Base-by-base conservation (phyloP, 352 stramenopile species). In the Phytopythium oedochilum region DNA sequence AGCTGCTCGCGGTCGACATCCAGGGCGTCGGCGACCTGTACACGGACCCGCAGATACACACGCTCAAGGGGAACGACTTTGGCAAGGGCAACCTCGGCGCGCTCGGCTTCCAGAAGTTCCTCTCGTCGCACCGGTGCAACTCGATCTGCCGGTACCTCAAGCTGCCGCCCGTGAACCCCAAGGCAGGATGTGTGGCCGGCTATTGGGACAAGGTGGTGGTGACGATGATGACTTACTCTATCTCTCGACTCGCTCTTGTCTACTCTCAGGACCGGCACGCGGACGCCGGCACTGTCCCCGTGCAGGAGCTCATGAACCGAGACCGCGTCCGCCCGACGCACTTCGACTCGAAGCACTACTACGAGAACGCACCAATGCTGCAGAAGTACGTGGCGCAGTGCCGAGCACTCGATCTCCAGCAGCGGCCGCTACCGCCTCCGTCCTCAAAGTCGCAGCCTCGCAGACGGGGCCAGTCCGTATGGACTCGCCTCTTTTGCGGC, bases 31-130 rank as follows among this genome's bases (percentile, higher is more conserved):
- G 83, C 5, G 92, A 98, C 74, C 75, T 97, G 9, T 98, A 96
- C 68, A 98, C 94, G n/a, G 94, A 98, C 66, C 94, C 94, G 11
- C 94, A 98, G 68, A 94, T 98, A 11, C 81, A 97, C 32, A 95
- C 85, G 1, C 67, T 70, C n/a, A 65, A 70, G 7, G 79, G 78
- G 17, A 87, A 89, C 42, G 79, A 92, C 39, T 94, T 94, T 64
- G 83, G 83, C 43, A 94, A 94, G 47, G 83, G 83, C 5, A 94
- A 94, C 43, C 56, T 94, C 26, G 60, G 78, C 6, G 36, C 84
- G 1, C 75, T 74, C 25, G 83, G 83, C 17, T 88, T 94, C 60
- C 68, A 86, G 39, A 72, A 75, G 28, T 94, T 94, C 35, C 49
- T 92, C 40, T 75, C 53, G 5, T 89, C 82, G 0, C 85, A 94